Conservation (phyloP, 2,329 filamentous ascomycete species). For the Allantophomopsis lycopodina region DNA sequence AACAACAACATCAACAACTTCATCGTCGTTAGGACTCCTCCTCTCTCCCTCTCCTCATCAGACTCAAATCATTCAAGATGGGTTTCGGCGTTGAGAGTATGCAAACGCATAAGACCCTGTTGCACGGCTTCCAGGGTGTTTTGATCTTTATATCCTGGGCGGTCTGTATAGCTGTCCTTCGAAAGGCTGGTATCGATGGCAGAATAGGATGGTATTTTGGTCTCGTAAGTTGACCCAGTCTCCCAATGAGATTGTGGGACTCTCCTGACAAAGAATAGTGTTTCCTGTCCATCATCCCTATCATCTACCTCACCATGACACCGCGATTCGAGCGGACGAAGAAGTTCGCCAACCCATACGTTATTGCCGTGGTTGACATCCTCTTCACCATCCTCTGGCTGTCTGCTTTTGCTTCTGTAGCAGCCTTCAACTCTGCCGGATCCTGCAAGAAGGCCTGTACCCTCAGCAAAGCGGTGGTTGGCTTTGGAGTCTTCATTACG, state of each 20-base stretch:
- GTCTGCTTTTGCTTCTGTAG: conserved; percentile 51
- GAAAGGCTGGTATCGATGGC: conserved; percentile 34
- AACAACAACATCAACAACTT: not conserved
- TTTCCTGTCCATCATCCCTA: conserved; percentile 49
- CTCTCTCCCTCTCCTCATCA: not conserved
- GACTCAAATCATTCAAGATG: conserved; percentile 5
- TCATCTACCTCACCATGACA: conserved; percentile 51
- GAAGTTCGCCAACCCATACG: conserved; percentile 46
- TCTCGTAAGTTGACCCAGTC: conserved; percentile 32
- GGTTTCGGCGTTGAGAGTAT: conserved; percentile 17
- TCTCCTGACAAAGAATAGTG: conserved; percentile 29
- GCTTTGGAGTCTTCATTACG: conserved; percentile 41
- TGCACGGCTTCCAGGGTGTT: conserved; percentile 41
- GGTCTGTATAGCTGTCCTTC: conserved; percentile 46
- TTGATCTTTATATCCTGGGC: conserved; percentile 41
- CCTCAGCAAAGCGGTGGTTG: conserved; percentile 50
- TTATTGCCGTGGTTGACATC: conserved; percentile 43
- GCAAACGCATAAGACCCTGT: conserved; percentile 32
- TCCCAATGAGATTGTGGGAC: not conserved
- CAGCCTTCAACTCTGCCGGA: conserved; percentile 43
- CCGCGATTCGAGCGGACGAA: conserved; percentile 49
- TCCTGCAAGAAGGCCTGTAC: conserved; percentile 41
- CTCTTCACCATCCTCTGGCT: conserved; percentile 49
- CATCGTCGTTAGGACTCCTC: not conserved
- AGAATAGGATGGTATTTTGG: conserved; percentile 51